A percentile compares a stretch with the other conserved stretches of the same genome.
These are phyloP conservation scores for Eucalyptus cladocalyx DNA, from an alignment of 345 rosid genomes.

Conservation along the genomic window DNA sequence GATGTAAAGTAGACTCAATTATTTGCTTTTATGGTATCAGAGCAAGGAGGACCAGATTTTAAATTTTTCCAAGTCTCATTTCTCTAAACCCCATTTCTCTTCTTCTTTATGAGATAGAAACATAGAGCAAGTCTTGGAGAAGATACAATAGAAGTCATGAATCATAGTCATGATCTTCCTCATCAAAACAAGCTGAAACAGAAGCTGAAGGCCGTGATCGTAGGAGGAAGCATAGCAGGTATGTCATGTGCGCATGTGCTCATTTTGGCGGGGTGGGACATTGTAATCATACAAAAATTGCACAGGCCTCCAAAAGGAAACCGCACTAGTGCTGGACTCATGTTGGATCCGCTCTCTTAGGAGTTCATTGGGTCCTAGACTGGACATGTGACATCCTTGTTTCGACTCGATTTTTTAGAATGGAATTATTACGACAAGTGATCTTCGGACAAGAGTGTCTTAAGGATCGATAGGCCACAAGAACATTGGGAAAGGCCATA, in stretches of 20 bases:
- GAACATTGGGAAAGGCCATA: too few species aligned
- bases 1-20: background rate
- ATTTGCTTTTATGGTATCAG: background rate
- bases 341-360: slow-evolving; percentile 32
- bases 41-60: background rate
- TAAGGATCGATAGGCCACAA: too few species aligned
- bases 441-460: too few species aligned
- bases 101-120: background rate
- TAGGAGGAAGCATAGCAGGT: slow-evolving; percentile 78
- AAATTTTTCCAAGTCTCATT: background rate
- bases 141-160: background rate
- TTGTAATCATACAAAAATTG: slow-evolving; percentile 50
- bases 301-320: slow-evolving; percentile 43
- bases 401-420: too few species aligned
- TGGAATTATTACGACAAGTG: too few species aligned
- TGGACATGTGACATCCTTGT: background rate
- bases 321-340: slow-evolving; percentile 77
- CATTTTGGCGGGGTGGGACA: slow-evolving; percentile 54
- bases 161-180: background rate
- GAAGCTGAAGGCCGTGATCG: slow-evolving; percentile 34
- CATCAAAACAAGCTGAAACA: background rate
- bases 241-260: slow-evolving; percentile 64
- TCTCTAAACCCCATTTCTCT: background rate
- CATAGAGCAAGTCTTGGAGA: background rate
- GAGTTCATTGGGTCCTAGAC: slow-evolving; percentile 52